Conservation (phyloP, 192 early-diverging fungal species). For the Entomortierella parvispora region DNA sequence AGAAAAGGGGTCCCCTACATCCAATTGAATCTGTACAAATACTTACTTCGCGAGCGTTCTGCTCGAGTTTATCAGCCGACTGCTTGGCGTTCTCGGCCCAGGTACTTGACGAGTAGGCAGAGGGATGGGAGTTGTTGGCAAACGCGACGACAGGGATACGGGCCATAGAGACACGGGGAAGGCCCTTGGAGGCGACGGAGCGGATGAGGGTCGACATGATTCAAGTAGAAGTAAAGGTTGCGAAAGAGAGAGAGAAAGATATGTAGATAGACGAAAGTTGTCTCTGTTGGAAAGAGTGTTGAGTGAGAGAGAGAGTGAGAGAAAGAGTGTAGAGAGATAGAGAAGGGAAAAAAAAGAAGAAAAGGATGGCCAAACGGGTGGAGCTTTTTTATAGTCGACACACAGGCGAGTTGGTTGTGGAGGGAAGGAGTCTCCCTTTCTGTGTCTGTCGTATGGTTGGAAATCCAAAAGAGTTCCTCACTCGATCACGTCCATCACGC, state of each 20-base stretch:
- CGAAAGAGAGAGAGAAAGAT: too few species aligned
- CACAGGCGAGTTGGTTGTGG: slow-evolving; percentile 1
- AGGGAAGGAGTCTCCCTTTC: not conserved
- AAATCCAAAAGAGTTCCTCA: too few species aligned
- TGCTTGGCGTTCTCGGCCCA: slow-evolving; percentile 46
- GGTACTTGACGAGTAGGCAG: slow-evolving; percentile 47
- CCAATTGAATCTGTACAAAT: not conserved
- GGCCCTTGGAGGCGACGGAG: slow-evolving; percentile 23
- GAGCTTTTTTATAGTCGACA: too few species aligned
- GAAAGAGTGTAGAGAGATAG: too few species aligned
- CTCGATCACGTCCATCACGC: too few species aligned
- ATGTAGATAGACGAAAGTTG: too few species aligned
- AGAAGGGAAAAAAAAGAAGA: too few species aligned
- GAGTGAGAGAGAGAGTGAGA: too few species aligned
- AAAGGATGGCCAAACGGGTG: too few species aligned
- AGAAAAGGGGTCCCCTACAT: too few species aligned
- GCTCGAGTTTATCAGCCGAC: slow-evolving; percentile 37
- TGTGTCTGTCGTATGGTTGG: too few species aligned
- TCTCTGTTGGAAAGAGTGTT: too few species aligned
- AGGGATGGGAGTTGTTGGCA: slow-evolving; percentile 42
- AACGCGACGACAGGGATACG: slow-evolving; percentile 50
- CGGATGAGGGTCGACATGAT: slow-evolving; percentile 39
- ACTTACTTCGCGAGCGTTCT: slow-evolving; percentile 27
- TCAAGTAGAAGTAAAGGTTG: not conserved
- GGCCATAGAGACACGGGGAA: slow-evolving; percentile 47